Evolutionary conservation across 192 early-diverging fungal species (phyloP).

Genomic region (Pecoramyces ruminantium): DNA sequence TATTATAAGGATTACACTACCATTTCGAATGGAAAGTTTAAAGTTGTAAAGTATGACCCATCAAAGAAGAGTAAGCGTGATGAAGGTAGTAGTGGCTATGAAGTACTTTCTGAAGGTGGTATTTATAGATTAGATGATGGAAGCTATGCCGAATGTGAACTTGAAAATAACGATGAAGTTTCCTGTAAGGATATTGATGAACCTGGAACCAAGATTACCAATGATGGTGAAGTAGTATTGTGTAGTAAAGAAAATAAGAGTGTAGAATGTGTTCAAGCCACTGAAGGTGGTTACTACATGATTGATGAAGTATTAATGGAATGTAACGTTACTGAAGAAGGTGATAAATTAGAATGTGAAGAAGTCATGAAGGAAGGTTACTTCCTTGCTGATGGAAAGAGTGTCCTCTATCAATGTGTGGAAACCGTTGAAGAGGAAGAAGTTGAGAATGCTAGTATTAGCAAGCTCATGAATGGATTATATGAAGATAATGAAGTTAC

Average conservation of each 20-base stretch:
- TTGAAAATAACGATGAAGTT: not conserved
- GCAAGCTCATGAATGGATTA: too few species aligned
- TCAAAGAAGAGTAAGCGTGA: not conserved
- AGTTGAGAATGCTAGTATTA: too few species aligned
- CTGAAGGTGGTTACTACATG: not conserved
- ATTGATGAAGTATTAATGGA: not conserved
- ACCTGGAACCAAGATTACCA: not conserved
- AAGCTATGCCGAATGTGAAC: not conserved
- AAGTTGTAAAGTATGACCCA: not conserved
- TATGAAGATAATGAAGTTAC: too few species aligned
- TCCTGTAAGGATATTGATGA: not conserved
- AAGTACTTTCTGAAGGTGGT: not conserved
- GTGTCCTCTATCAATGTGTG: not conserved
- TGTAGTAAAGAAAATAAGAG: not conserved
- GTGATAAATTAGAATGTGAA: not conserved
- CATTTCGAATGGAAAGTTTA: not conserved
- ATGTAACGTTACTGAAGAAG: not conserved
- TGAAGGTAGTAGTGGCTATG: not conserved
- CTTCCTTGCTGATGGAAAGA: not conserved
- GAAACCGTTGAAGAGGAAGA: not conserved
- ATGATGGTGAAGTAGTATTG: not conserved
- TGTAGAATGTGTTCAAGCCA: not conserved
- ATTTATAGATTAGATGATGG: not conserved
- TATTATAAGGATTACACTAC: not conserved
- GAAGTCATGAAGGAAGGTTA: not conserved